Percentiles rank a stretch among this genome's conserved stretches.
phyloP scores from a whole-genome alignment of 305 asterid genomes.

The Andrographis paniculata region DNA sequence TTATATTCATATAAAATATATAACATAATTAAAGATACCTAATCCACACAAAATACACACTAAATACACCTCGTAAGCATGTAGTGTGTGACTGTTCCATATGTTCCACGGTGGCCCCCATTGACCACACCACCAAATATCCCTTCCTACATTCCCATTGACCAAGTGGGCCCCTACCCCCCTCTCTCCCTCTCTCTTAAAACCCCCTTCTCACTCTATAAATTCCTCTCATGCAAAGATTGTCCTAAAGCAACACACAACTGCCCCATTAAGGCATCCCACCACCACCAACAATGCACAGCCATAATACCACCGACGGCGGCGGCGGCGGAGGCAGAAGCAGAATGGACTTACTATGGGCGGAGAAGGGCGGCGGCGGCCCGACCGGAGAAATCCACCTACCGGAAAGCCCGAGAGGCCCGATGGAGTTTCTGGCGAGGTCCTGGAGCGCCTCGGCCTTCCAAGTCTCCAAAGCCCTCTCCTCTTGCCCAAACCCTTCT shows the following conservation, averaged over 20 bases:
- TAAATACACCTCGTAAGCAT: too few relatives aligned
- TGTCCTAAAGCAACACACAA: background rate
- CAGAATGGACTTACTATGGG: constrained; percentile 61
- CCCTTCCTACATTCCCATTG: constrained; percentile 17
- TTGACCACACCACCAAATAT: constrained; percentile 24
- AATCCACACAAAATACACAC: too few relatives aligned
- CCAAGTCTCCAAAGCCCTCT: constrained; percentile 63
- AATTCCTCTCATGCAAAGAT: constrained; percentile 11
- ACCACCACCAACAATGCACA: constrained; percentile 11
- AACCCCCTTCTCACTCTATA: constrained; percentile 15
- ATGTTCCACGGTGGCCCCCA: too few relatives aligned
- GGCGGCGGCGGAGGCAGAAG: background rate
- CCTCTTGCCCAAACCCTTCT: constrained; percentile 31
- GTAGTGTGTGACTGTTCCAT: too few relatives aligned
- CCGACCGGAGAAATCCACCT: constrained; percentile 46
- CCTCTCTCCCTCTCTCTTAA: background rate
- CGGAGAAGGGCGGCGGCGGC: constrained; percentile 59
- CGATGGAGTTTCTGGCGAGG: constrained; percentile 92
- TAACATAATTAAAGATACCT: too few relatives aligned
- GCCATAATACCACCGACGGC: constrained; percentile 2
- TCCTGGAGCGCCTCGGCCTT: constrained; percentile 97
- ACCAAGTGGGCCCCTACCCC: constrained; percentile 29
- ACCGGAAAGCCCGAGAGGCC: constrained; percentile 97
- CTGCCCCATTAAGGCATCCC: background rate
- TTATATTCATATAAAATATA: too few relatives aligned